phyloP scores from a whole-genome alignment of 176 grass and related monocot genomes.

The Aegilops tauschii region DNA sequence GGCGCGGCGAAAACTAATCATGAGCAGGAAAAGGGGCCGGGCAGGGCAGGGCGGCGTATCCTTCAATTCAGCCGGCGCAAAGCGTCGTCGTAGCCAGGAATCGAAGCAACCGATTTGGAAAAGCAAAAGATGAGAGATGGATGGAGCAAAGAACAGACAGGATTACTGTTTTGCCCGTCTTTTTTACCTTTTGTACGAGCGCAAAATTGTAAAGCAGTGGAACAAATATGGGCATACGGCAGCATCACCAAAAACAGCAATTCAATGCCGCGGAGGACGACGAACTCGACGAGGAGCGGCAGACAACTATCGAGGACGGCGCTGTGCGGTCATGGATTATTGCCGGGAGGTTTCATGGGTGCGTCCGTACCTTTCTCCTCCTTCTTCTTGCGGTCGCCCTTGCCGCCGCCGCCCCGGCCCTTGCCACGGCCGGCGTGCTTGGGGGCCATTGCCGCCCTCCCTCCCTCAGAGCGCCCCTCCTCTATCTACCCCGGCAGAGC shows the following conservation, averaged over 20 bases:
- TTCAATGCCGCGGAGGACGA: neutral
- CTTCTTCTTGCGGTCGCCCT: slow-evolving; percentile 88
- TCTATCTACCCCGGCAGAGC: too few relatives aligned
- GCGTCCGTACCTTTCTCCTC: slow-evolving; percentile 69
- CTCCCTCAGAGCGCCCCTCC: neutral
- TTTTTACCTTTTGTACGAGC: neutral
- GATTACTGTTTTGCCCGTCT: neutral
- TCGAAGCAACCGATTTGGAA: neutral
- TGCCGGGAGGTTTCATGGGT: too few relatives aligned
- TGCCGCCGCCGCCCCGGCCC: slow-evolving; percentile 62
- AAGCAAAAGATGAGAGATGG: neutral
- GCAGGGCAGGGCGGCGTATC: neutral
- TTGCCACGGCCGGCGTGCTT: slow-evolving; percentile 70
- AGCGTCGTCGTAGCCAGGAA: neutral
- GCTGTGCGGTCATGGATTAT: too few relatives aligned
- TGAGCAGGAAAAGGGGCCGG: neutral
- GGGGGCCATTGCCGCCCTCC: slow-evolving; percentile 66
- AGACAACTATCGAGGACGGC: too few relatives aligned
- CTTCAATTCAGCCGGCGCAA: neutral
- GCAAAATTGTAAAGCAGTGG: neutral
- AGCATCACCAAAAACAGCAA: neutral
- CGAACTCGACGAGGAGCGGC: neutral
- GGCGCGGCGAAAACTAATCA: neutral
- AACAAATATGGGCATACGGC: neutral
- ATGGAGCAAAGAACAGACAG: neutral